These are phyloP conservation scores for Fusarium graminum DNA, from an alignment of 2,329 filamentous ascomycete species.

Conservation along the genomic window DNA sequence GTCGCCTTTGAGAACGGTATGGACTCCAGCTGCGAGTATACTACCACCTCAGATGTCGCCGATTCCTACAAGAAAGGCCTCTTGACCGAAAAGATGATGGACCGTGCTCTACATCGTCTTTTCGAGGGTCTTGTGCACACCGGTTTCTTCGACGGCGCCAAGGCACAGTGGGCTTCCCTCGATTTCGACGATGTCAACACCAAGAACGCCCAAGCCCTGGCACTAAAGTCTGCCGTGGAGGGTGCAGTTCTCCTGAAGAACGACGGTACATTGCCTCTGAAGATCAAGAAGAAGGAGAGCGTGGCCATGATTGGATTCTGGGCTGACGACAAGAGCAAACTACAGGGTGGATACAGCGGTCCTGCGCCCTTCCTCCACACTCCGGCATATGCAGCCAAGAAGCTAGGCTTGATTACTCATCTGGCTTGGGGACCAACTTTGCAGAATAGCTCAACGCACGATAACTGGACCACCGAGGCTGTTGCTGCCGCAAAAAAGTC, in stretches of 20 bases:
- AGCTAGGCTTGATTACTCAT: background rate
- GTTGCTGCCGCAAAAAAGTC: constrained; percentile 3
- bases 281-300: constrained; percentile 8
- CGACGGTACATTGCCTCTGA: background rate
- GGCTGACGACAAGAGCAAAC: constrained; percentile 8
- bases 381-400: constrained; percentile 2
- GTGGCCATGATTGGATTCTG: constrained; percentile 2
- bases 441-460: background rate
- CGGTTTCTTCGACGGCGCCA: constrained; percentile 16
- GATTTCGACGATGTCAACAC: constrained; percentile 14
- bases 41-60: constrained; percentile 16
- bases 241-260: constrained; percentile 20
- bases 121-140: constrained; percentile 19
- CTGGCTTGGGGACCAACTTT: constrained; percentile 8
- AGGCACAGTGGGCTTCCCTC: constrained; percentile 6
- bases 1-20: constrained; percentile 7
- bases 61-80: constrained; percentile 13
- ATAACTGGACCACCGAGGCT: constrained; percentile 16
- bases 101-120: background rate
- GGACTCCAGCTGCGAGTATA: constrained; percentile 22
- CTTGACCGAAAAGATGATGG: constrained; percentile 20
- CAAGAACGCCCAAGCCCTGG: background rate
- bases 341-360: background rate
- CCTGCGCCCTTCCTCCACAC: background rate
- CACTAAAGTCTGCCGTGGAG: background rate